Percentiles rank a stretch among this genome's conserved stretches.
Conservation (phyloP, 2,329 filamentous ascomycete species). For the Chaetomiaceae sp. region DNA sequence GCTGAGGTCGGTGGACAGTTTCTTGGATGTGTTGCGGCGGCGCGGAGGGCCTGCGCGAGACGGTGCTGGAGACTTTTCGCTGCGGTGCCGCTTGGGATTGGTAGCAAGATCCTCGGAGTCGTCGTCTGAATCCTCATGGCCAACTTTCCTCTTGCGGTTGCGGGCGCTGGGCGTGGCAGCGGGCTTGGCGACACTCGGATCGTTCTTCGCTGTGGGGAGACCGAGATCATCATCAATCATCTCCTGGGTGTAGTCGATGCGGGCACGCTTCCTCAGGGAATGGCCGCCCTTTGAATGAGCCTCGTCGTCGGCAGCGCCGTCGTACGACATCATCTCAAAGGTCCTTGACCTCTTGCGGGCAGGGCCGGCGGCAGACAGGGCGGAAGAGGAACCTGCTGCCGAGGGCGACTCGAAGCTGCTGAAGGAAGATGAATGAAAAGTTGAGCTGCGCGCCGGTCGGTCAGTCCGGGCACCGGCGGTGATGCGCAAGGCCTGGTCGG, state of each 20-base stretch:
- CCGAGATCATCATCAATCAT: conserved; percentile 41
- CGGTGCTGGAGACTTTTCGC: conserved; percentile 23
- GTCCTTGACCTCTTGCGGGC: conserved; percentile 42
- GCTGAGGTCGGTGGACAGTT: conserved; percentile 31
- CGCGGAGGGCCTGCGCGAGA: conserved; percentile 32
- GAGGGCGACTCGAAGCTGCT: conserved; percentile 19
- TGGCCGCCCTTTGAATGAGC: conserved; percentile 52
- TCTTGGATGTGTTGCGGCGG: conserved; percentile 38
- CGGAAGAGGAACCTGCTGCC: conserved; percentile 21
- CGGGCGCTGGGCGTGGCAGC: conserved; percentile 27
- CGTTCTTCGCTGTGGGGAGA: conserved; percentile 24
- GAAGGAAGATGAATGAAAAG: conserved; percentile 18
- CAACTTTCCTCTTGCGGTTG: conserved; percentile 35
- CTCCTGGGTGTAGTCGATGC: conserved; percentile 54
- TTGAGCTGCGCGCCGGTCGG: conserved; percentile 18
- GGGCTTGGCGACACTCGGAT: conserved; percentile 18
- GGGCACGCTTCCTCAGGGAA: conserved; percentile 51
- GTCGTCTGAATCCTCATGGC: conserved; percentile 28
- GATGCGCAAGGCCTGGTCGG: conserved; percentile 15
- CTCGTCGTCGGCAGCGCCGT: conserved; percentile 40
- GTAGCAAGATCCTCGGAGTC: conserved; percentile 33
- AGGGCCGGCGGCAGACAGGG: conserved; percentile 20
- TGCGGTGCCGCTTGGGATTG: conserved; percentile 34
- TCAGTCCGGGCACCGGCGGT: conserved; percentile 17
- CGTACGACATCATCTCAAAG: conserved; percentile 37